These are phyloP conservation scores for Ceratocystis alfenasii DNA, from an alignment of 2,329 filamentous ascomycete genomes.

Conservation along the genomic window DNA sequence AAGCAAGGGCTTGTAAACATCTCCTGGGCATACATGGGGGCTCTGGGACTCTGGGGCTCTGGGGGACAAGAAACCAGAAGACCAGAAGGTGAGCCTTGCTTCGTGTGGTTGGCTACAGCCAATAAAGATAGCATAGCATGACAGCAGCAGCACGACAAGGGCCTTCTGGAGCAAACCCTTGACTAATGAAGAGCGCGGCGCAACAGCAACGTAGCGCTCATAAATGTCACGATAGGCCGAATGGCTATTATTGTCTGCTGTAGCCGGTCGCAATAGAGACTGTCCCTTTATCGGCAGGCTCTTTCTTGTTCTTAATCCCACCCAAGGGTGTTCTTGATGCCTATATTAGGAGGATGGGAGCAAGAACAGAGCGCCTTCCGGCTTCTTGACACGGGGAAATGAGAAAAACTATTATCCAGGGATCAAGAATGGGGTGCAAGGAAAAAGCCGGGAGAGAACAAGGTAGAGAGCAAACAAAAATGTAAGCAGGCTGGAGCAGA, in stretches of 20 bases:
- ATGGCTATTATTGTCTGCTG: too few relatives aligned
- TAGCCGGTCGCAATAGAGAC: too few relatives aligned
- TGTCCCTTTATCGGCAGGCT: too few relatives aligned
- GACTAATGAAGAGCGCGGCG: too few relatives aligned
- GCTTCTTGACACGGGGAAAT: background rate
- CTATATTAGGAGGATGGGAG: background rate
- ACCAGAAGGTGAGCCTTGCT: background rate
- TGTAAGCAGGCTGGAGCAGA: background rate
- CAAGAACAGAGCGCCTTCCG: background rate
- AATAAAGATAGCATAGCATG: background rate
- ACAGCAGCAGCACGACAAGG: too few relatives aligned
- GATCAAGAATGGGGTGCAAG: background rate
- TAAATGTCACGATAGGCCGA: too few relatives aligned
- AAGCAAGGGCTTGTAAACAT: background rate
- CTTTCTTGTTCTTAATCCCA: too few relatives aligned
- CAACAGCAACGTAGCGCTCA: too few relatives aligned
- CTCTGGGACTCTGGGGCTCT: too few relatives aligned
- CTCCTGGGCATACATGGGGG: background rate
- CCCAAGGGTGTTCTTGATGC: too few relatives aligned
- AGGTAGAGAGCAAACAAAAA: background rate
- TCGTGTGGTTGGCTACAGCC: background rate
- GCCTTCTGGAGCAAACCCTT: too few relatives aligned
- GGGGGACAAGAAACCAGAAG: too few relatives aligned
- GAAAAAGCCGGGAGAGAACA: background rate
- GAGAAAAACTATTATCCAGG: background rate